phyloP scores from a whole-genome alignment of 208 protist genomes.

The Herpetomonas samuelpessoai region DNA sequence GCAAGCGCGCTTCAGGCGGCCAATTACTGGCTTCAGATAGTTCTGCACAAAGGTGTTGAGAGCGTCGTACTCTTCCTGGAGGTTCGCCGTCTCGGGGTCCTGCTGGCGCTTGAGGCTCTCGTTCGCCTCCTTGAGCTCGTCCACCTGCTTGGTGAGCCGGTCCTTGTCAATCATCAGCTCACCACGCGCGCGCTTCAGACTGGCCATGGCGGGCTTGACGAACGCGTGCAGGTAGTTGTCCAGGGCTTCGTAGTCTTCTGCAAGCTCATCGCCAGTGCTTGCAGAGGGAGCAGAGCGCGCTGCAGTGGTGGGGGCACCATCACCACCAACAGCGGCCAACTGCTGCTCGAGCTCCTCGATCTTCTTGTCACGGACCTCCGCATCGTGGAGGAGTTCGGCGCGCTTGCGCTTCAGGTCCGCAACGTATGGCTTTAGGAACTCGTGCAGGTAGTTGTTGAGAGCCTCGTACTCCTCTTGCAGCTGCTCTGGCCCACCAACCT shows the following conservation, averaged over 20 bases:
- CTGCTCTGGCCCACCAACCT: neutral
- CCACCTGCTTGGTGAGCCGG: neutral
- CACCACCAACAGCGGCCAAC: neutral
- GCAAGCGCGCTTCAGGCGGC: constrained; percentile 5
- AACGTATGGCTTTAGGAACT: neutral
- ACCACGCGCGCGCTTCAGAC: constrained; percentile 11
- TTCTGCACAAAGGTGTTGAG: constrained; percentile 15
- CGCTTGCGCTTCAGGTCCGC: neutral
- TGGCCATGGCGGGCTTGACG: neutral
- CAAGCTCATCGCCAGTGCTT: neutral
- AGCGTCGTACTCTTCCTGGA: constrained; percentile 23
- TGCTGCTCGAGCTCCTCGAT: neutral
- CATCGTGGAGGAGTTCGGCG: neutral
- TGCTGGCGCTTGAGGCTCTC: neutral
- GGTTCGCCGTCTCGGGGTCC: neutral
- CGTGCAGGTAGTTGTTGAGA: constrained; percentile 1
- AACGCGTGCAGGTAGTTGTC: neutral
- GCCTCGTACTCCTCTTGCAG: constrained; percentile 1
- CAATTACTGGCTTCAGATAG: constrained; percentile 17
- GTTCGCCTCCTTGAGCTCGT: neutral
- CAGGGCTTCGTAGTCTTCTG: neutral
- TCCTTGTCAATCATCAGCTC: neutral
- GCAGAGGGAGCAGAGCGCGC: neutral
- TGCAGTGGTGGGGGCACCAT: neutral
- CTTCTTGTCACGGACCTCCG: neutral